Evolutionary conservation across 2,329 filamentous ascomycete species (phyloP), one percentile per base, ranked within the genome.

Genomic region (Didymella glomerata): DNA sequence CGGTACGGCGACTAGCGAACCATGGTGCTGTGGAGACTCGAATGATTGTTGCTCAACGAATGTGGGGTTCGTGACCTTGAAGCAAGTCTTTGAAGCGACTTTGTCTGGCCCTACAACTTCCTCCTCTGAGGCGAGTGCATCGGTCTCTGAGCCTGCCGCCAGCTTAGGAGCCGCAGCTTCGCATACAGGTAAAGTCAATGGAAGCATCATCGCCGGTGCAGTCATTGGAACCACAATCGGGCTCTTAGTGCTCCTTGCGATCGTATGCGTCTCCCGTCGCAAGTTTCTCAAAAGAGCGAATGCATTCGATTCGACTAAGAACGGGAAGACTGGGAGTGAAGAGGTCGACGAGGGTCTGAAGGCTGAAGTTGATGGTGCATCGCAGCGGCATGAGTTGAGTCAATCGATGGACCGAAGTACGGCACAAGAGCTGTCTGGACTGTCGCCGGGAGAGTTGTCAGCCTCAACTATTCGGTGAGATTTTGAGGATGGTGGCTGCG

Each of bases 71-170:
- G n/a, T n/a, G n/a, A n/a, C n/a, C n/a, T n/a, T n/a, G n/a, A n/a
- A n/a, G n/a, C n/a, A n/a, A n/a, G n/a, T n/a, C n/a, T n/a, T n/a
- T n/a, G n/a, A n/a, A n/a, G n/a, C n/a, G n/a, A n/a, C n/a, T n/a
- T n/a, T 53, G 49, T 13, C 32, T 45, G 40, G 20, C 45, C 22
- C 36, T 53, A n/a, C 45, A 40, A n/a, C 30, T 27, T n/a, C n/a
- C 10, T 36, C 34, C 34, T n/a, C 14, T 7, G n/a, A n/a, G 4
- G 14, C 14, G 13, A 18, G 13, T 36, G 13, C 34, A 7, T n/a
- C 34, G 14, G 3, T 13, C 14, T 16, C 34, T 36, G 34, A 11
- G n/a, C 13, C 34, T n/a, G 34, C 34, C 14, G 14, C 34, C 13
- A 14, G 14, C 6, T 3, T 7, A 16, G 14, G 34, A 7, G n/a